A percentile compares a stretch with the other conserved stretches of the same genome.
phyloP scores from a whole-genome alignment of 2,329 filamentous ascomycete genomes.

The Aspergillus udagawae region DNA sequence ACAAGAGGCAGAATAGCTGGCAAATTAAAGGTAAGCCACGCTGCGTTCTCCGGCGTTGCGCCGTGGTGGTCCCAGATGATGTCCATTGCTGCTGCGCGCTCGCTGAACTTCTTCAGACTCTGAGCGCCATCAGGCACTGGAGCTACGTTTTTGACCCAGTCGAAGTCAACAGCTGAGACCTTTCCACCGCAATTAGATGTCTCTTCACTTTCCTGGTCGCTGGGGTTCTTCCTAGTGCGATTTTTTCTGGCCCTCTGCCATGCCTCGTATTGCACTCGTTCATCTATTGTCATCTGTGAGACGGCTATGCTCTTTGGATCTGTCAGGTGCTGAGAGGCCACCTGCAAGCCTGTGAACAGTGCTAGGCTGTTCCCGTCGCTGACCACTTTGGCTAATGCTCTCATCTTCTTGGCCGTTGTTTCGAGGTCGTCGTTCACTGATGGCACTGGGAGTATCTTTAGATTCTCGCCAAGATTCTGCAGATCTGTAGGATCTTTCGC shows the following conservation, averaged over 20 bases:
- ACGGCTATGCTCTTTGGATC: conserved; percentile 11
- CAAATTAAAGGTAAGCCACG: conserved; percentile 20
- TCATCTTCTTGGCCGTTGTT: conserved; percentile 14
- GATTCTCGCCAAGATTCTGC: conserved; percentile 1
- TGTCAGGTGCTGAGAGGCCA: conserved; percentile 2
- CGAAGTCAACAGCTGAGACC: conserved; percentile 1
- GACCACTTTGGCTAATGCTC: conserved; percentile 12
- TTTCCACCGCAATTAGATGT: not conserved
- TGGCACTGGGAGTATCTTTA: conserved; percentile 12
- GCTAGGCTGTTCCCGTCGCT: conserved; percentile 17
- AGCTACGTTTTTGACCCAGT: conserved; percentile 15
- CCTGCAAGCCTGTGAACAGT: conserved; percentile 14
- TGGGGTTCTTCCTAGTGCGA: not conserved
- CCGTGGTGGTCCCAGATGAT: conserved; percentile 16
- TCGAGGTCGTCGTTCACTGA: conserved; percentile 14
- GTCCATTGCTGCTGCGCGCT: conserved; percentile 20
- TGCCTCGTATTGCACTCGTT: conserved; percentile 11
- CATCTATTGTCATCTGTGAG: conserved; percentile 11
- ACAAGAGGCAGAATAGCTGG: conserved; percentile 15
- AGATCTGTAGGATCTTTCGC: conserved; percentile 4
- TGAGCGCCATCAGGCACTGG: conserved; percentile 14
- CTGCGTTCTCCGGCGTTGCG: conserved; percentile 21
- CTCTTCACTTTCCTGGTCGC: not conserved
- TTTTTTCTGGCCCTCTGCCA: conserved; percentile 9
- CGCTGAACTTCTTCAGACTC: conserved; percentile 15